Evolutionary conservation across 2,329 filamentous ascomycete genomes (phyloP), one percentile per base, ranked within the genome.

Genomic region (Colletotrichum sp.): DNA sequence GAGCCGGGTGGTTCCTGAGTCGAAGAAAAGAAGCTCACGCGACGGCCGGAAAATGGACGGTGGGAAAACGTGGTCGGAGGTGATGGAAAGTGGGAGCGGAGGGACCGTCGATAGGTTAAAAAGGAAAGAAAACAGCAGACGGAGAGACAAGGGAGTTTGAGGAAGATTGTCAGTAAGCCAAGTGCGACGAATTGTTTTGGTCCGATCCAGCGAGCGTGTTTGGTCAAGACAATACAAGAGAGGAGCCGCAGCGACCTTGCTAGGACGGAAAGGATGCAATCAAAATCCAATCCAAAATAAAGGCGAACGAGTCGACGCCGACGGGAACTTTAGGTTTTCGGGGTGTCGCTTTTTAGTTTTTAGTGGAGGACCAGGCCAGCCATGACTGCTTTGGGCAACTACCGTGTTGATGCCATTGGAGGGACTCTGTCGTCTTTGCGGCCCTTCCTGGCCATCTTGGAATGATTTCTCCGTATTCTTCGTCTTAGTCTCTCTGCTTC

Each of bases 371-470:
- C 36, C 34, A 26, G 32, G 56, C 63, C 43, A 72, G 58, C 63
- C 43, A 58, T 73, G 32, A 48, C 69, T 73, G 56, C 48, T 74
- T 71, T 67, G 68, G 36, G 30, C 62, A 74, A 71, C 14, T 62
- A 21, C 30, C n/a, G 56, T 56, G 36, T 59, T 24, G 36, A 56
- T 64, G 71, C 32, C 58, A 64, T 62, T 73, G 30, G 24, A 30
- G 58, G 56, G 56, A 24, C 18, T 59, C 43, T 21, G 43, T 48
- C n/a, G 43, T 52, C 61, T 21, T 38, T 28, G 61, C 24, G 61
- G 38, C 38, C 28, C 24, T 65, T 65, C 9, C 34, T 32, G n/a
- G 43, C n/a, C 43, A 21, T 52, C n/a, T 52, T 52, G n/a, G n/a
- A 52, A 52, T 52, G 43, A 24, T 52, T 52, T 10, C 43, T 21